phyloP scores from a whole-genome alignment of 495 filamentous ascomycete genomes.

The Glonium stellatum region DNA sequence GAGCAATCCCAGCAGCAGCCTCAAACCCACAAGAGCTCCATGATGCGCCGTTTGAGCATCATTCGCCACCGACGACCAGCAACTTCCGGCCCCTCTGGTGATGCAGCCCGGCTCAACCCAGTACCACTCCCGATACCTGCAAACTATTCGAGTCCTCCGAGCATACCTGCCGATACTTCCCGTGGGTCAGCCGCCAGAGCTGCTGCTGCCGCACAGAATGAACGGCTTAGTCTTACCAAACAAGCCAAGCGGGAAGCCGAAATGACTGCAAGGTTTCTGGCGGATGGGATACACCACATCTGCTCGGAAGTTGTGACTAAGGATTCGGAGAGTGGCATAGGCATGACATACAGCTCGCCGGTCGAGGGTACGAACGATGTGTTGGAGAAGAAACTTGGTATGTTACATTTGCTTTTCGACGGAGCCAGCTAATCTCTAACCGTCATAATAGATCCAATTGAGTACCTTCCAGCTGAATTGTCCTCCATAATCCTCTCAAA shows the following conservation, averaged over 20 bases:
- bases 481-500: slow-evolving; percentile 62
- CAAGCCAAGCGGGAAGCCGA: slow-evolving; percentile 12
- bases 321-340: slow-evolving; percentile 26
- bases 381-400: slow-evolving; percentile 24
- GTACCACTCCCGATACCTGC: slow-evolving; percentile 13
- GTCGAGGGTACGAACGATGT: slow-evolving; percentile 10
- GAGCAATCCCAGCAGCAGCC: neutral
- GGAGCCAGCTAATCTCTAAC: neutral
- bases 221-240: slow-evolving; percentile 3
- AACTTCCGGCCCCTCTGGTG: slow-evolving; percentile 23
- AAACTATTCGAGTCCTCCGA: slow-evolving; percentile 9
- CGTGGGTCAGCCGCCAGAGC: slow-evolving; percentile 22
- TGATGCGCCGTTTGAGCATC: slow-evolving; percentile 13
- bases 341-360: slow-evolving; percentile 19
- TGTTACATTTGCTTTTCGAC: neutral
- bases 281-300: neutral
- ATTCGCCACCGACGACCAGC: slow-evolving; percentile 19
- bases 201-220: slow-evolving; percentile 21
- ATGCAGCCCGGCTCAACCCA: slow-evolving; percentile 19
- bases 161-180: neutral
- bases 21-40: neutral
- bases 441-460: slow-evolving; percentile 54
- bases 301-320: slow-evolving; percentile 18
- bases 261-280: slow-evolving; percentile 16
- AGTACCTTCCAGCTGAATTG: slow-evolving; percentile 62